Conservation (phyloP, 768 basidiomycete species). For the Suillus hirtellus region DNA sequence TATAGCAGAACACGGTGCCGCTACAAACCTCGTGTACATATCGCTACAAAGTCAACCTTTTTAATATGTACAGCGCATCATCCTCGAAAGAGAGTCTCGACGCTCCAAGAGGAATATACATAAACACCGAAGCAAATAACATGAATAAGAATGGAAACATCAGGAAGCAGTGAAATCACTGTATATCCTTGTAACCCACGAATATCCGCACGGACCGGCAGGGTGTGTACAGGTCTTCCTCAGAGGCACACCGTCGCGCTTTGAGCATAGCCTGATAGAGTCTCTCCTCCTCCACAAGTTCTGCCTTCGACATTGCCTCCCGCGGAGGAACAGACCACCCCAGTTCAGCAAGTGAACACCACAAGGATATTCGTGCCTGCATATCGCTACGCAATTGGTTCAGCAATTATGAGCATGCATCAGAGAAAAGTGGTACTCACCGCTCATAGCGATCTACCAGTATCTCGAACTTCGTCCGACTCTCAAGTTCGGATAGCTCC, state of each 20-base stretch:
- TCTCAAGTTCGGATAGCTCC: conserved; percentile 57
- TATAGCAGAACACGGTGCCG: conserved; percentile 1
- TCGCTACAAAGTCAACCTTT: conserved; percentile 2
- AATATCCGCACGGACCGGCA: conserved; percentile 63
- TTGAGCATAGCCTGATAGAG: conserved; percentile 61
- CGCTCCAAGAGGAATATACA: not conserved
- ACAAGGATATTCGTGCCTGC: conserved; percentile 61
- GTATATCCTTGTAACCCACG: conserved; percentile 52
- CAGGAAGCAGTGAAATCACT: not conserved
- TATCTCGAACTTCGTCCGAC: conserved; percentile 57
- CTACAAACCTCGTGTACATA: conserved; percentile 8
- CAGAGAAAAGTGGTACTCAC: conserved; percentile 34
- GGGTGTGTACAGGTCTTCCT: conserved; percentile 52
- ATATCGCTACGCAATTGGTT: conserved; percentile 49
- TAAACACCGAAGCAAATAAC: conserved; percentile 4
- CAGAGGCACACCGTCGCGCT: conserved; percentile 50
- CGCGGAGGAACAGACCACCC: conserved; percentile 61
- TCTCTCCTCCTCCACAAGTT: conserved; percentile 67
- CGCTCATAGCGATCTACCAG: conserved; percentile 57
- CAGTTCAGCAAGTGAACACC: conserved; percentile 59
- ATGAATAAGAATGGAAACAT: not conserved
- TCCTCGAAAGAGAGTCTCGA: not conserved
- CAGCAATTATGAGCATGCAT: not conserved
- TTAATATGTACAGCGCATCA: not conserved
- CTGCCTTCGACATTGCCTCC: conserved; percentile 67